Evolutionary conservation across 257 asterid species (phyloP).

Genomic region (Striga asiatica): DNA sequence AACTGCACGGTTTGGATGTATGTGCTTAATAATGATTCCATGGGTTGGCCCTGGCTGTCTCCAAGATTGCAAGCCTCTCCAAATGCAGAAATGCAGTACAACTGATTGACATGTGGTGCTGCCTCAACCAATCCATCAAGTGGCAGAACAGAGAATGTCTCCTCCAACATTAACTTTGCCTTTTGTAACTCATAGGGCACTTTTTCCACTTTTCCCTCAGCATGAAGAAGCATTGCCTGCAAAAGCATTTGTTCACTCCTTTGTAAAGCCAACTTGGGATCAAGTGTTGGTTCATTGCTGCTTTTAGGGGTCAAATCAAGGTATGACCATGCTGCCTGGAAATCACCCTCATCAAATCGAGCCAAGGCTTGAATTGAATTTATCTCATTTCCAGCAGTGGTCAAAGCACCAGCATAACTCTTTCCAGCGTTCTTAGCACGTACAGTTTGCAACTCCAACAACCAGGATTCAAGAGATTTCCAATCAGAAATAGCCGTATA

Average conservation of each 20-base stretch:
- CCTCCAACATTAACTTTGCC: conserved; percentile 79
- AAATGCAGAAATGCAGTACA: conserved; percentile 71
- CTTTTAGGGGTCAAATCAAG: conserved; percentile 97
- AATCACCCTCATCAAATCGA: conserved; percentile 81
- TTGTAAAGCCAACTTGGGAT: conserved; percentile 88
- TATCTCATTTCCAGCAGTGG: conserved; percentile 91
- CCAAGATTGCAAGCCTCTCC: conserved; percentile 49
- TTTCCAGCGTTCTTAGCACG: conserved; percentile 90
- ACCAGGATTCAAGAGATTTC: conserved; percentile 94
- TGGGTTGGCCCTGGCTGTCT: conserved; percentile 35
- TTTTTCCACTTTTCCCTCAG: conserved; percentile 70
- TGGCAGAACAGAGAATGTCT: conserved; percentile 67
- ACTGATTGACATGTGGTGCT: conserved; percentile 69
- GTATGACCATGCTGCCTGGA: conserved; percentile 87
- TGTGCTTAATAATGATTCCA: conserved; percentile 45
- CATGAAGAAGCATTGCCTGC: conserved; percentile 90
- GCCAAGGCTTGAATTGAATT: conserved; percentile 89
- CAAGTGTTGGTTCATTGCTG: conserved; percentile 78
- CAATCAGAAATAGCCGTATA: conserved; percentile 85
- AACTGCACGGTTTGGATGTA: conserved; percentile 60
- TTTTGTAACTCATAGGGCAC: conserved; percentile 67
- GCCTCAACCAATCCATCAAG: conserved; percentile 86
- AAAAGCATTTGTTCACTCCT: conserved; percentile 97
- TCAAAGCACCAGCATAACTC: conserved; percentile 83
- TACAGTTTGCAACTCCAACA: conserved; percentile 76